Conservation (phyloP, 2,329 filamentous ascomycete species). For the Fusarium subglutinans region DNA sequence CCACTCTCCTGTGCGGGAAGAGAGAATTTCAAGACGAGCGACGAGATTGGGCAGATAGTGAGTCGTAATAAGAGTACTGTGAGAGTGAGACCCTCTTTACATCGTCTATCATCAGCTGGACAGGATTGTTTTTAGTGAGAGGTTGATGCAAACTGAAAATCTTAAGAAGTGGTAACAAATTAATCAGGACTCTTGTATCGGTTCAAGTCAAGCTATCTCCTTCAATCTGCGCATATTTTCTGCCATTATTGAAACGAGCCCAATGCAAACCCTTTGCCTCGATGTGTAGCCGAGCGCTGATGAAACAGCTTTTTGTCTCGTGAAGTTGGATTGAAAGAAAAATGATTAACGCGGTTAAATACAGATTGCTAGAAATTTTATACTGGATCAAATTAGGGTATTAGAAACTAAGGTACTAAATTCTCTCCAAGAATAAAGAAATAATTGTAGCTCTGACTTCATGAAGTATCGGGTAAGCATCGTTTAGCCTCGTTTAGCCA, state of each 20-base stretch:
- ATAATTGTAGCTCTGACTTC: neutral
- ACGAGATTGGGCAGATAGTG: too few species aligned
- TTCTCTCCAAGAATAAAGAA: neutral
- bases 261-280: too few species aligned
- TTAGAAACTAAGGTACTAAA: neutral
- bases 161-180: neutral
- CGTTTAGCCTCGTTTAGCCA: neutral
- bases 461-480: neutral
- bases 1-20: neutral
- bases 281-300: too few species aligned
- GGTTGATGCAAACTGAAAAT: neutral
- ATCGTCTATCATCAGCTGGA: too few species aligned
- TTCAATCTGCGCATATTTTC: too few species aligned
- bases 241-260: too few species aligned
- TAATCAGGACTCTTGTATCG: neutral
- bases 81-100: neutral
- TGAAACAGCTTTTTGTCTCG: too few species aligned
- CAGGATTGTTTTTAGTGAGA: neutral
- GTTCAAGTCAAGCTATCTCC: too few species aligned
- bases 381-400: neutral
- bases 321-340: neutral
- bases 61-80: too few species aligned
- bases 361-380: fast-evolving
- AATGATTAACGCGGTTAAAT: fast-evolving
- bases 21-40: neutral